Evolutionary conservation across 768 basidiomycete genomes (phyloP).

Genomic region (Favolaschia claudopus): DNA sequence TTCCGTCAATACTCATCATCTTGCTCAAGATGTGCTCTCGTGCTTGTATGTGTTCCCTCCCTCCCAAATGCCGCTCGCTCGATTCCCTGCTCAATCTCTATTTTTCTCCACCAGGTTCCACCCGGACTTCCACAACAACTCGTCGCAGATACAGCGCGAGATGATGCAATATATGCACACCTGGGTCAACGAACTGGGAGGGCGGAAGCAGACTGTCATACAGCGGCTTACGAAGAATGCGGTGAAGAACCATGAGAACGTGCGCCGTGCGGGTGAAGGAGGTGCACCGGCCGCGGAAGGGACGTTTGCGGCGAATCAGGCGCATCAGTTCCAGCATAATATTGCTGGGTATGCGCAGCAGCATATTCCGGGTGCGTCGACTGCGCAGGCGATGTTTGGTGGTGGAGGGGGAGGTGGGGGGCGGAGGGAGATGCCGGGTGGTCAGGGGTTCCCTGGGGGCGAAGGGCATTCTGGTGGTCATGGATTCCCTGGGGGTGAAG

Average conservation of each 20-base stretch:
- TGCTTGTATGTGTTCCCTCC: slow-evolving; percentile 60
- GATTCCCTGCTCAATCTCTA: not conserved
- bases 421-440: slow-evolving; percentile 11
- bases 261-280: slow-evolving; percentile 63
- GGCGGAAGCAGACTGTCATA: slow-evolving; percentile 56
- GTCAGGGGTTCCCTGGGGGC: too few species aligned
- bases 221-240: slow-evolving; percentile 67
- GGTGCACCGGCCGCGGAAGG: slow-evolving; percentile 55
- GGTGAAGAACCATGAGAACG: slow-evolving; percentile 77
- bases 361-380: slow-evolving; percentile 54
- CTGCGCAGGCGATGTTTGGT: slow-evolving; percentile 48
- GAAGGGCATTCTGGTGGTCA: slow-evolving; percentile 4
- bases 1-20: slow-evolving; percentile 60
- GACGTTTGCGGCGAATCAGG: slow-evolving; percentile 55
- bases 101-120: slow-evolving; percentile 78
- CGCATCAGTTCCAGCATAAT: slow-evolving; percentile 55
- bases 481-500: slow-evolving; percentile 20
- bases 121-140: slow-evolving; percentile 76
- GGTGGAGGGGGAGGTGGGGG: slow-evolving; percentile 25
- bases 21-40: slow-evolving; percentile 70
- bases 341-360: slow-evolving; percentile 53
- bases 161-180: slow-evolving; percentile 74
- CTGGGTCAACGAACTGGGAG: slow-evolving; percentile 65
- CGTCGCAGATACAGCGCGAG: slow-evolving; percentile 73
- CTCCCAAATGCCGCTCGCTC: not conserved